Evolutionary conservation across 352 stramenopile species (phyloP), one percentile per base, ranked within the genome.

Genomic region (Phytopythium sindhum): DNA sequence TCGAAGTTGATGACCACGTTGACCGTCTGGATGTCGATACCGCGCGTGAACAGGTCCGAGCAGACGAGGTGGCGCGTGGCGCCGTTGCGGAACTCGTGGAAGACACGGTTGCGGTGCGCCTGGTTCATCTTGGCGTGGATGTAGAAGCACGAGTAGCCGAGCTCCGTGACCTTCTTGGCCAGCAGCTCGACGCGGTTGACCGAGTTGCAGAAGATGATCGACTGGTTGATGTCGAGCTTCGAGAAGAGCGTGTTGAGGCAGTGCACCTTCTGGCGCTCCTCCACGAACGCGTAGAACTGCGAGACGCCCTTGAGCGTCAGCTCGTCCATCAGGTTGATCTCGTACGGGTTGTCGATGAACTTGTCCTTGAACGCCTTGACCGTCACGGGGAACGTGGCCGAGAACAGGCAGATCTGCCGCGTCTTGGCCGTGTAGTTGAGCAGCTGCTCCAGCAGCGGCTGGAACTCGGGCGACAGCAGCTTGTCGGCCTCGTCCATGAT

Each of bases 1-100:
- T 99, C 98, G 75, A 99, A 99, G 82, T 99, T 99, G 80, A 99
- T 99, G 41, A 99, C 98, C n/a, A 99, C 97, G 73, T 99, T 99
- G 24, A 99, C 98, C 57, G 95, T 98, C 81, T 99, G 96, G 75
- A 99, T 99, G 74, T 99, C 98, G 61, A 99, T 99, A 74, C 98
- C 98, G 59, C 98, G 92, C 56, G 97, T 99, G 74, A 99, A 99
- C 51, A 99, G 80, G 70, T 99, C 98, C 69, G 89, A 98, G 66
- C 93, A 99, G 50, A 99, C 98, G 35, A 99, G 82, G 75, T 99
- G 96, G 45, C 97, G 88, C 45, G 97, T 99, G 3, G 92, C 95
- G 48, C 97, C 97, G 65, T 99, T 99, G 54, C 97, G 90, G 78
- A 99, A 99, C 75, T 99, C 97, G 76, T 99, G 97, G 81, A 99